Percentiles rank a stretch among this genome's conserved stretches.
These are phyloP conservation scores for Fusarium sp. DNA, from an alignment of 2,329 filamentous ascomycete genomes.

Conservation along the genomic window DNA sequence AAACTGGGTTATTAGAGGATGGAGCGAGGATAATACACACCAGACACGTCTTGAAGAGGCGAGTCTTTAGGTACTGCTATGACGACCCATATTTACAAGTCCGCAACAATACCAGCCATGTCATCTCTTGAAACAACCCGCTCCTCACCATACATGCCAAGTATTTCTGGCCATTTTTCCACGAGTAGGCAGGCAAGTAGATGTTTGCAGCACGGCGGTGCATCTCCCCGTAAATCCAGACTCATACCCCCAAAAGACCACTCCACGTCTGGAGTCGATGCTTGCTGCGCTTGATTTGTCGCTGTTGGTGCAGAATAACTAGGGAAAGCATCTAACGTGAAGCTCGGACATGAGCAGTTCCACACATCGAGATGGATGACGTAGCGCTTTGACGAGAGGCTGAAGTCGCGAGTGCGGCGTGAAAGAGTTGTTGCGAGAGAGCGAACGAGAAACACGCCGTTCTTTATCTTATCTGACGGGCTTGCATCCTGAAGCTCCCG, in stretches of 20 bases:
- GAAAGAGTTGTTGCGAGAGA: conserved; percentile 63
- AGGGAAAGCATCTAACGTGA: conserved; percentile 78
- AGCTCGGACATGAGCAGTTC: conserved; percentile 92
- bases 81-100: conserved; percentile 48
- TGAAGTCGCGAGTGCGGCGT: conserved; percentile 40
- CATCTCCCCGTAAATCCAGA: conserved; percentile 53
- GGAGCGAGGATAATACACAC: conserved; percentile 44
- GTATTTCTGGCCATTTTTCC: conserved; percentile 71
- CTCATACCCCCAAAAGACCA: conserved; percentile 66
- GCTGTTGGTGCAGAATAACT: conserved; percentile 17
- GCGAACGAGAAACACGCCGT: conserved; percentile 71
- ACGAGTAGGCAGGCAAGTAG: conserved; percentile 84
- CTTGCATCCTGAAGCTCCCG: conserved; percentile 1
- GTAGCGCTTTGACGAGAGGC: conserved; percentile 62
- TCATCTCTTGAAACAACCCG: conserved; percentile 71
- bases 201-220: conserved; percentile 85
- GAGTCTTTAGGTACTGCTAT: conserved; percentile 11
- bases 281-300: conserved; percentile 6
- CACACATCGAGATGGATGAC: conserved; percentile 80
- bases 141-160: conserved; percentile 70
- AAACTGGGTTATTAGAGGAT: conserved; percentile 47
- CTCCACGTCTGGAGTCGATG: conserved; percentile 5
- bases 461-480: conserved; percentile 34
- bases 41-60: conserved; percentile 21
- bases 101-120: conserved; percentile 76